Percentiles rank a stretch among this genome's conserved stretches.
These are phyloP conservation scores for Podila verticillata DNA, from an alignment of 192 early-diverging fungal species.

Conservation along the genomic window DNA sequence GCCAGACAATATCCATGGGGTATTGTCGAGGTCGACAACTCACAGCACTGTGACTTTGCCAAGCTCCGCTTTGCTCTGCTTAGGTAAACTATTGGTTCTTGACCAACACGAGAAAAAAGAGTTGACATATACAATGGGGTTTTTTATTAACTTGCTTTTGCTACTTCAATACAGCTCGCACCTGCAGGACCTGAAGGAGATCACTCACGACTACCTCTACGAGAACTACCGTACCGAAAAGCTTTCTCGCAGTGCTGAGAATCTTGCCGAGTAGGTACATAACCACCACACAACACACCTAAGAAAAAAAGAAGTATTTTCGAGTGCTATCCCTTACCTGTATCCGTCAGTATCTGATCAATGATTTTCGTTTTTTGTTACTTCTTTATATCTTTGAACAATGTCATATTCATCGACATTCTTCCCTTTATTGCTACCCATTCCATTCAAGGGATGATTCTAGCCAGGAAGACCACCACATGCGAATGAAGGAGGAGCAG, in stretches of 20 bases:
- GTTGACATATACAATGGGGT: not conserved
- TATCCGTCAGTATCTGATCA: not conserved
- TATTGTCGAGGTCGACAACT: slow-evolving; percentile 94
- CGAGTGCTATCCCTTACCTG: not conserved
- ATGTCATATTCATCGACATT: not conserved
- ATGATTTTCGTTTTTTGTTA: not conserved
- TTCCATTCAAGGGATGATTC: slow-evolving; percentile 13
- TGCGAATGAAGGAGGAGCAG: slow-evolving; percentile 64
- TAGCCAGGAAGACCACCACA: slow-evolving; percentile 31
- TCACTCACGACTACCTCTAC: slow-evolving; percentile 95
- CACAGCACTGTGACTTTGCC: slow-evolving; percentile 96
- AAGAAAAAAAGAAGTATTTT: not conserved
- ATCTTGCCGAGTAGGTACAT: slow-evolving; percentile 50
- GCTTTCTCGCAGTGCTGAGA: slow-evolving; percentile 62
- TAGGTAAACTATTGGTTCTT: slow-evolving; percentile 49
- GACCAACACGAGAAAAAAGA: not conserved
- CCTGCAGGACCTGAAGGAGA: slow-evolving; percentile 96
- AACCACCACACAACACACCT: not conserved
- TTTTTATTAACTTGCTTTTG: not conserved
- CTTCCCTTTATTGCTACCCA: not conserved
- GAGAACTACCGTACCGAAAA: slow-evolving; percentile 95
- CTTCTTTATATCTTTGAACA: not conserved
- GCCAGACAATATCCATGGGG: slow-evolving; percentile 97
- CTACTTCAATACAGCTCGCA: slow-evolving; percentile 78
- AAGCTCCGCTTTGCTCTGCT: slow-evolving; percentile 90